Evolutionary conservation across 352 stramenopile species (phyloP), one percentile per base, ranked within the genome.

Genomic region (Phytopythium oedochilum): DNA sequence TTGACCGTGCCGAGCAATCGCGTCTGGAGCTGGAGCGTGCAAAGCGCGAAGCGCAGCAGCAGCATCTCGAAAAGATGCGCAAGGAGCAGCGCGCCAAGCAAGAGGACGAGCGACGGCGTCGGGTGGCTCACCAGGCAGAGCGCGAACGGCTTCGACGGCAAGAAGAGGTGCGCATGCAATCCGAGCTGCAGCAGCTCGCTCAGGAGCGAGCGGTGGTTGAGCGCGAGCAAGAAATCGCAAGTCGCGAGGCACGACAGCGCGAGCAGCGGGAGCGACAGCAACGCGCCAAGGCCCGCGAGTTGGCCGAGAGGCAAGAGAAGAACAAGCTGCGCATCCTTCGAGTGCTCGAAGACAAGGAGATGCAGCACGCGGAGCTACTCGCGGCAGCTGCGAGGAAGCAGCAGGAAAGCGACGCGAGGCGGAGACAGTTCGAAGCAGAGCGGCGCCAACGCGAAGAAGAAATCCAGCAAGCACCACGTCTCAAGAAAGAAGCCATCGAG

Each of bases 401-500:
- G 20, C 61, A 78, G 18, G 66, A 86, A 26, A 86, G 70, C 50
- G 78, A 92, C 55, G 71, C 77, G 55, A 74, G 82, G 12, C 66
- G 74, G 23, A 46, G 59, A 48, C 55, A 63, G 12, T 70, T 77
- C 51, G 68, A 83, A 28, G 60, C 79, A 35, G 76, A 87, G 22
- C 70, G 78, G 1, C 67, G 47, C 22, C 39, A 60, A 35, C 67
- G 66, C 49, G 80, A 92, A 36, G 65, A 78, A 10, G 76, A 87
- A 26, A 58, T 82, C 1, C 67, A 78, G 18, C 40, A 68, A 5
- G 66, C 84, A 39, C 69, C 63, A 14, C 57, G 69, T 2, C 72
- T 64, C 23, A 88, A 88, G 46, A 83, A 88, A 55, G 76, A 89
- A 28, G 57, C 61, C 17, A 89, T 90, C 20, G 70, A 88, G 22